These are phyloP conservation scores for Rhytidhysteron rufulum DNA, from an alignment of 2,329 filamentous ascomycete genomes.

Conservation along the genomic window DNA sequence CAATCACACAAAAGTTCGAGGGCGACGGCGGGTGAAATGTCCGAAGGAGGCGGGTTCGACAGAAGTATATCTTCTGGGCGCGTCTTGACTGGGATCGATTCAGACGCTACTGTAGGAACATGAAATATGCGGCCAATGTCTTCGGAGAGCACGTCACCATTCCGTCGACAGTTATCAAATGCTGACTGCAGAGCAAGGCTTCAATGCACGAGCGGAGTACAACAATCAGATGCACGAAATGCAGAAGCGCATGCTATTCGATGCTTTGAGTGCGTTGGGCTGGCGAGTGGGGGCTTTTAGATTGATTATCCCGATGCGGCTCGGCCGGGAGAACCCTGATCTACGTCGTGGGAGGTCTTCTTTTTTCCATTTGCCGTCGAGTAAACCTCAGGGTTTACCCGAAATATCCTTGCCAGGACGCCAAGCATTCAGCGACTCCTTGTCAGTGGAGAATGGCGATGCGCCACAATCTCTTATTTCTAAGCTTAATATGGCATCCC, in stretches of 20 bases:
- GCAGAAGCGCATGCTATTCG: neutral
- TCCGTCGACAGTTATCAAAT: neutral
- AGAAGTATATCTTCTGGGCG: too few species aligned
- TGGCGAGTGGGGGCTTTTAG: neutral
- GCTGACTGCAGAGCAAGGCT: neutral
- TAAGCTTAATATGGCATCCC: neutral
- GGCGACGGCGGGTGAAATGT: too few species aligned
- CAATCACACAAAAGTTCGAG: too few species aligned
- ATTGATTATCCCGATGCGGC: neutral
- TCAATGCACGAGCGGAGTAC: neutral
- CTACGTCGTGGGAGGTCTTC: neutral
- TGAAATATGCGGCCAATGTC: neutral
- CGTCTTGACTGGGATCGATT: too few species aligned
- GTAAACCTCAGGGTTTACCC: neutral
- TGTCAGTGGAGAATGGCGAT: too few species aligned
- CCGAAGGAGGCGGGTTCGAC: too few species aligned
- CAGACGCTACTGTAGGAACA: neutral
- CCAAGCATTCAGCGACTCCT: too few species aligned
- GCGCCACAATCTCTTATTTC: too few species aligned
- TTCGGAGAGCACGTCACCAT: neutral
- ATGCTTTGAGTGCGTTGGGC: neutral
- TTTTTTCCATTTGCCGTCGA: neutral
- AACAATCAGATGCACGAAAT: too few species aligned
- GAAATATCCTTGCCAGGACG: too few species aligned
- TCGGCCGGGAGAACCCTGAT: neutral